These are phyloP conservation scores for Drechslera avenae DNA, from an alignment of 2,329 filamentous ascomycete species.

Conservation along the genomic window DNA sequence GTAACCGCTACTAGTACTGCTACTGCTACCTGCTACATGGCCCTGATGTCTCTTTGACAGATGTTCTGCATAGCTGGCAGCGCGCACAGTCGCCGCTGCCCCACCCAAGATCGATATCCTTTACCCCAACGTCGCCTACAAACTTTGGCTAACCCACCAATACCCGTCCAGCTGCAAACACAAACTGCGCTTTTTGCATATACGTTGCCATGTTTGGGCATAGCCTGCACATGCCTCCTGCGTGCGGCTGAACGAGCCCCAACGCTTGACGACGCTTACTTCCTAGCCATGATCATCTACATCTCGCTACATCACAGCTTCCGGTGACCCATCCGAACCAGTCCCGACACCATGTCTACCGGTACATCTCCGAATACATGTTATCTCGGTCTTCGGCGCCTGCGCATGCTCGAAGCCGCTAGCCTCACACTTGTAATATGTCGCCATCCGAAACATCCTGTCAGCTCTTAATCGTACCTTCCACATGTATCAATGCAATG, in stretches of 20 bases:
- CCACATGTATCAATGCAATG: background rate
- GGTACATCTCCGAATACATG: background rate
- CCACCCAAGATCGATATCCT: no score
- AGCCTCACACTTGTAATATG: background rate
- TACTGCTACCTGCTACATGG: no score
- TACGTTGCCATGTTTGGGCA: no score
- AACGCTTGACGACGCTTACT: background rate
- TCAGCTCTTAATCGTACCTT: background rate
- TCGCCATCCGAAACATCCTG: background rate
- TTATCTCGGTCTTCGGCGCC: no score
- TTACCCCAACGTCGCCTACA: no score
- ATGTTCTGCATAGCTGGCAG: background rate
- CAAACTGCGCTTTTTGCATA: background rate
- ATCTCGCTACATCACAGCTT: background rate
- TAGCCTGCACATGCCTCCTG: no score
- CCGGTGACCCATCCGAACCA: background rate
- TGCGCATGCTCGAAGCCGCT: no score
- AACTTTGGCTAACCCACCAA: no score
- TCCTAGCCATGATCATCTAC: background rate
- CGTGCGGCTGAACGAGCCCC: background rate
- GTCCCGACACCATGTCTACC: background rate
- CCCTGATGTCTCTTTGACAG: conserved; percentile 1
- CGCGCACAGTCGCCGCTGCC: background rate
- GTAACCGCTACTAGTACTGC: background rate
- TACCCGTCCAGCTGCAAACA: background rate